These are phyloP conservation scores for Coemansia nantahalensis DNA, from an alignment of 192 early-diverging fungal genomes.

Conservation along the genomic window DNA sequence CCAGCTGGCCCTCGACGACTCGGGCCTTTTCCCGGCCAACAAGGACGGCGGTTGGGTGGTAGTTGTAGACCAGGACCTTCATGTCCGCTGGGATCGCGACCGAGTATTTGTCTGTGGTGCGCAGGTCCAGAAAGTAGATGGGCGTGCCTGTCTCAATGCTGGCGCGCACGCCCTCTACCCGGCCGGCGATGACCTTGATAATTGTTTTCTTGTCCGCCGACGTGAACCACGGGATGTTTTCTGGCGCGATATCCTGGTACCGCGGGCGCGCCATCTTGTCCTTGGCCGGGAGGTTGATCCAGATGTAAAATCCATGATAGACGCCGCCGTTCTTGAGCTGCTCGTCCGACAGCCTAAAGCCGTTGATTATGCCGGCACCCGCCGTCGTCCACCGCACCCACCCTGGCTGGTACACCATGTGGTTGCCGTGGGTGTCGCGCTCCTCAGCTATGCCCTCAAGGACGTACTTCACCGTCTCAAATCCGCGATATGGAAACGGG, in stretches of 20 bases:
- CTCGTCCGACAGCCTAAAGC: slow-evolving; percentile 64
- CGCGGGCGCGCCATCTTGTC: slow-evolving; percentile 68
- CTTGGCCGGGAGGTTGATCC: slow-evolving; percentile 73
- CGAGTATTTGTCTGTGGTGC: slow-evolving; percentile 56
- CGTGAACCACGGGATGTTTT: slow-evolving; percentile 62
- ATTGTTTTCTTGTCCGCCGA: slow-evolving; percentile 37
- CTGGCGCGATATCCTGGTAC: slow-evolving; percentile 68
- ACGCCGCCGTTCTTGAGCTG: slow-evolving; percentile 42
- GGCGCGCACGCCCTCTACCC: slow-evolving; percentile 65
- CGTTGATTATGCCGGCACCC: slow-evolving; percentile 70
- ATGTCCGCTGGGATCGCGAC: slow-evolving; percentile 53
- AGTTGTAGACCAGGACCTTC: slow-evolving; percentile 50
- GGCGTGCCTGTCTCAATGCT: slow-evolving; percentile 75
- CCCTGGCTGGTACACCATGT: slow-evolving; percentile 64
- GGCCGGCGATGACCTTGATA: slow-evolving; percentile 89
- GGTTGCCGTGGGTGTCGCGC: slow-evolving; percentile 75
- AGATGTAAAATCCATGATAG: slow-evolving; percentile 64
- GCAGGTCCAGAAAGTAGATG: slow-evolving; percentile 76
- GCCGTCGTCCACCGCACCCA: slow-evolving; percentile 81
- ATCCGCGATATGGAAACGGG: slow-evolving; percentile 79
- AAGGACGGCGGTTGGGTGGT: slow-evolving; percentile 25
- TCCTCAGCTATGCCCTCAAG: slow-evolving; percentile 67
- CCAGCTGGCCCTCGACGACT: slow-evolving; percentile 38
- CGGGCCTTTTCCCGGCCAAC: slow-evolving; percentile 46
- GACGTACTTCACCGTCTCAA: slow-evolving; percentile 77